phyloP scores from a whole-genome alignment of 2,329 filamentous ascomycete species.

The Ophiostoma sp. region DNA sequence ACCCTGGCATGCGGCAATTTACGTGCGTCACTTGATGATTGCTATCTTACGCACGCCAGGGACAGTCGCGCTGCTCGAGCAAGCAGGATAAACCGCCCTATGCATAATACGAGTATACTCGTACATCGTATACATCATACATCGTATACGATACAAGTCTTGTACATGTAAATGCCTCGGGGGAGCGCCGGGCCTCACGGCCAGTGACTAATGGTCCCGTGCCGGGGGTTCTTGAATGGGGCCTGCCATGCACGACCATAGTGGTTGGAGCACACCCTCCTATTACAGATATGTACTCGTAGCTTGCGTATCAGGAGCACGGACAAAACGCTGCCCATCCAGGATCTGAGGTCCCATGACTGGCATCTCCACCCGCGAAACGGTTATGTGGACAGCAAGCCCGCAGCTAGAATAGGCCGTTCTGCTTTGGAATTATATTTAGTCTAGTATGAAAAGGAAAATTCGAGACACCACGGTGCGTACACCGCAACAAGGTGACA shows the following conservation, averaged over 20 bases:
- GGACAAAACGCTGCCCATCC: slow-evolving; percentile 1
- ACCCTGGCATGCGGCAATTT: not conserved
- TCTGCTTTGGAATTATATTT: not conserved
- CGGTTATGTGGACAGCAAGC: not conserved
- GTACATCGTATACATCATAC: too few relatives aligned
- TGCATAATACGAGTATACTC: too few relatives aligned
- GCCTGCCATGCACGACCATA: not conserved
- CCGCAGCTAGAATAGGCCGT: not conserved
- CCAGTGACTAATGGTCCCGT: not conserved
- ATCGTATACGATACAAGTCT: not conserved
- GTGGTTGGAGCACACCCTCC: not conserved
- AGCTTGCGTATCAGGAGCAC: slow-evolving; percentile 5
- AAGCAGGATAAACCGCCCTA: too few relatives aligned
- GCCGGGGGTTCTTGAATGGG: not conserved
- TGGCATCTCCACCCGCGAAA: slow-evolving; percentile 4
- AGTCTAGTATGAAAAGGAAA: not conserved
- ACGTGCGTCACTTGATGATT: not conserved
- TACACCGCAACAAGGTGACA: not conserved
- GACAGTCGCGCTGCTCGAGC: too few relatives aligned
- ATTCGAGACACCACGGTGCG: not conserved
- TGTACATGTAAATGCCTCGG: slow-evolving; percentile 4
- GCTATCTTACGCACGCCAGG: too few relatives aligned
- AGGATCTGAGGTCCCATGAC: slow-evolving; percentile 5
- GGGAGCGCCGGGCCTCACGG: not conserved
- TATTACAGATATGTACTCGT: not conserved